Evolutionary conservation across 2,329 filamentous ascomycete genomes (phyloP).

Genomic region (Knoxdaviesia capensis): DNA sequence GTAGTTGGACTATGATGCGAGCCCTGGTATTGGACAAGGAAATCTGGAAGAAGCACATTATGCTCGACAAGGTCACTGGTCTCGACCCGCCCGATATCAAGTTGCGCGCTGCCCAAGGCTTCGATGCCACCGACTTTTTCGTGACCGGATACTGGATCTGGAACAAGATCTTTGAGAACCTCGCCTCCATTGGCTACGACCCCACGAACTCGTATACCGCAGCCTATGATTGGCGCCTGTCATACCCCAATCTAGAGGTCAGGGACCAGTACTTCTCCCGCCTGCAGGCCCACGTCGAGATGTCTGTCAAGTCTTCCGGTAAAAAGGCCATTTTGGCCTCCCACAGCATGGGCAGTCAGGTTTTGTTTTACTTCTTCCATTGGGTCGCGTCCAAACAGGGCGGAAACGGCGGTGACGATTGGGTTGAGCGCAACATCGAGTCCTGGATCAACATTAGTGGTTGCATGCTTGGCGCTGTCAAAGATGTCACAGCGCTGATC

Average conservation of each 20-base stretch:
- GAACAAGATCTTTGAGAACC: conserved; percentile 95
- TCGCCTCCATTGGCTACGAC: conserved; percentile 91
- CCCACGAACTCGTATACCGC: conserved; percentile 54
- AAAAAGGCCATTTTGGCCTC: conserved; percentile 74
- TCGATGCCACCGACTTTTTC: conserved; percentile 95
- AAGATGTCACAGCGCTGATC: conserved; percentile 73
- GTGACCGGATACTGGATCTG: conserved; percentile 91
- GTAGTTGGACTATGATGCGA: conserved; percentile 97
- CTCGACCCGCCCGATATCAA: conserved; percentile 83
- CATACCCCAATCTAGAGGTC: conserved; percentile 73
- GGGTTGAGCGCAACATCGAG: conserved; percentile 81
- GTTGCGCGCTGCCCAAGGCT: conserved; percentile 80
- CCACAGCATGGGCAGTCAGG: conserved; percentile 96
- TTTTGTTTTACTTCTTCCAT: conserved; percentile 66
- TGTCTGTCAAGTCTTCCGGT: conserved; percentile 49
- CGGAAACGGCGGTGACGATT: conserved; percentile 62
- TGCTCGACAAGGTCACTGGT: conserved; percentile 83
- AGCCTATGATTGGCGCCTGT: conserved; percentile 78
- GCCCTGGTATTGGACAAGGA: conserved; percentile 86
- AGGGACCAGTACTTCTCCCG: conserved; percentile 88
- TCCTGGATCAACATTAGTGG: conserved; percentile 97
- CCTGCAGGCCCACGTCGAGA: conserved; percentile 78
- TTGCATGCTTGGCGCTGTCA: conserved; percentile 89
- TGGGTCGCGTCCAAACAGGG: conserved; percentile 63
- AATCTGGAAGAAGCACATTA: conserved; percentile 87